Evolutionary conservation across 1,284 basidiomycete species (phyloP).

Genomic region (Bjerkandera adusta): DNA sequence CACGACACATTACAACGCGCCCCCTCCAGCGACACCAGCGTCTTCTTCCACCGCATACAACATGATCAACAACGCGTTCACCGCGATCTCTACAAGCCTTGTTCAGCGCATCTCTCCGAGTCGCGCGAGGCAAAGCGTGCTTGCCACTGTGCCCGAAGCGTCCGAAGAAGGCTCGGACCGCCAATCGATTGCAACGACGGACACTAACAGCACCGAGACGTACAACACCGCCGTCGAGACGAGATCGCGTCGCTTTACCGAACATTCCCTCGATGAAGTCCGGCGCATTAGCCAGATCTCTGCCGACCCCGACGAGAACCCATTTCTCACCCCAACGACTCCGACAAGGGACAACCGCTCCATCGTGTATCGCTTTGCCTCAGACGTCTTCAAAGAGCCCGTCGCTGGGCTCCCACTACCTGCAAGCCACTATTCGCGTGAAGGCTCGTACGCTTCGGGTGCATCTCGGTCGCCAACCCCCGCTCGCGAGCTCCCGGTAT

Average conservation of each 20-base stretch:
- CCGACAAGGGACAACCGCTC: conserved; percentile 2
- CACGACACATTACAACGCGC: conserved; percentile 5
- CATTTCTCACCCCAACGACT: conserved; percentile 1
- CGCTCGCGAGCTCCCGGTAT: conserved; percentile 1
- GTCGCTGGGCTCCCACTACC: conserved; percentile 1
- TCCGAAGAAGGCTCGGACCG: conserved; percentile 13
- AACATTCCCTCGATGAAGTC: conserved; percentile 10
- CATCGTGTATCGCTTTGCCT: conserved; percentile 11
- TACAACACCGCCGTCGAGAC: background rate
- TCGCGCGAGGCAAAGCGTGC: conserved; percentile 8
- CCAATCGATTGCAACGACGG: conserved; percentile 6
- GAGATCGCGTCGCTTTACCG: conserved; percentile 1
- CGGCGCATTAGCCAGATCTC: conserved; percentile 1
- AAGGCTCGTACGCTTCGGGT: conserved; percentile 7
- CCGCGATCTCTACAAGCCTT: background rate
- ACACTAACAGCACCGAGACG: conserved; percentile 6
- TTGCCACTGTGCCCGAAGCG: conserved; percentile 12
- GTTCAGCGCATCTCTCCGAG: conserved; percentile 11
- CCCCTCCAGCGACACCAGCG: background rate
- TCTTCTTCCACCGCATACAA: conserved; percentile 1
- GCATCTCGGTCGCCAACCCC: conserved; percentile 11
- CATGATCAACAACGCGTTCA: conserved; percentile 5
- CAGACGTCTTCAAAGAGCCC: background rate
- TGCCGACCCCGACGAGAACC: conserved; percentile 4
- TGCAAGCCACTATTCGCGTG: background rate